Evolutionary conservation across 805 yeast genomes (phyloP), one percentile per base, ranked within the genome.

Genomic region (Candida michaelii): DNA sequence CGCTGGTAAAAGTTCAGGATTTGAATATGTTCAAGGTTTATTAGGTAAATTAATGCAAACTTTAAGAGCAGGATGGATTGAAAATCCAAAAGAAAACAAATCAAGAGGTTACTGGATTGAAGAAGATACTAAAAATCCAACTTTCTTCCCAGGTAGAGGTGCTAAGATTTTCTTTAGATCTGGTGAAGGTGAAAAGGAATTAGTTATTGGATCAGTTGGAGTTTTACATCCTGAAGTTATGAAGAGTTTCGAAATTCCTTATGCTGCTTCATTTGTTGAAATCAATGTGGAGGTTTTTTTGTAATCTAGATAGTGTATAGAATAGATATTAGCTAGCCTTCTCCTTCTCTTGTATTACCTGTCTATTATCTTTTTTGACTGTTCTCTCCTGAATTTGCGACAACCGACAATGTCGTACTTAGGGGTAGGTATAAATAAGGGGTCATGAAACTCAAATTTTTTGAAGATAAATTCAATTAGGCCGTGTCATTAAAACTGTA

Each of bases 131-230:
- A 71, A 74, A 19, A 76, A 82, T 60, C 75, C 81, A 38, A 85
- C 90, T 46, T 91, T 76, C 69, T 93, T 93, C 85, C 96, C 97
- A 30, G 99, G 98, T 31, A 85, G 99, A 73, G 97, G 97, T 48
- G 99, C 99, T 40, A 83, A 79, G 58, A 76, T 93, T 49, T 79
- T 76, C 68, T 86, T 82, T 69, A 81, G 95, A 73, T 68, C 74
- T 44, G 75, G 69, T 45, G 79, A 77, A 44, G 84, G 80, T 46
- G 83, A 66, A 25, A 71, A 75, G 30, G 77, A 75, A 12, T 63
- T 74, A 54, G 75, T 69, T 43, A 76, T 90, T 56, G 99, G 99
- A 51, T 71, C 81, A 36, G 73, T 93, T 53, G 99, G 99, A 66
- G 97, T 89, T 45, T 74, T 93, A 55, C 99, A 93, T 65, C 99